phyloP scores from a whole-genome alignment of 1,284 basidiomycete species.

The Pterula multifida region DNA sequence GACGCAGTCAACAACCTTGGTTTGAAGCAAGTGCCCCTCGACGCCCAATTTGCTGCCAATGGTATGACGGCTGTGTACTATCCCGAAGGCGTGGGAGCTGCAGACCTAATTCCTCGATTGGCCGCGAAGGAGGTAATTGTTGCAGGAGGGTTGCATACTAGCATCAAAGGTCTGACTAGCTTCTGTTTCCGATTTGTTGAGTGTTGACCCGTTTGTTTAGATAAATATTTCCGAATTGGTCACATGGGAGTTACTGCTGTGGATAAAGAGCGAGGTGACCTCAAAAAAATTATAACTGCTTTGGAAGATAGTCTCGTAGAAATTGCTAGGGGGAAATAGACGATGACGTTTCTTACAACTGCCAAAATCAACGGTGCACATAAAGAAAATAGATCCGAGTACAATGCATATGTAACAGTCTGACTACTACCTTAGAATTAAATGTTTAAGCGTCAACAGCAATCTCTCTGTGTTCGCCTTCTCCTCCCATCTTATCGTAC shows the following conservation, averaged over 20 bases:
- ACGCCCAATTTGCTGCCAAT: constrained; percentile 65
- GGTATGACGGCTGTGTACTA: constrained; percentile 89
- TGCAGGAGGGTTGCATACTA: constrained; percentile 84
- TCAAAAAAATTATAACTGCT: constrained; percentile 63
- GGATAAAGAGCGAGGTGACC: constrained; percentile 57
- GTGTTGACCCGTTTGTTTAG: constrained; percentile 21
- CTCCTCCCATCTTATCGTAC: constrained; percentile 74
- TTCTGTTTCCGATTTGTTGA: constrained; percentile 14
- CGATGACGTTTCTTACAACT: no score
- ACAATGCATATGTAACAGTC: neutral
- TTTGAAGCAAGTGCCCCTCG: constrained; percentile 59
- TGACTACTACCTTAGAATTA: neutral
- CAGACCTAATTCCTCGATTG: constrained; percentile 67
- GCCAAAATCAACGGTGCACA: no score
- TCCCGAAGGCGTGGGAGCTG: constrained; percentile 63
- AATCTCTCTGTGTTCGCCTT: constrained; percentile 35
- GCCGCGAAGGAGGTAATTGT: constrained; percentile 66
- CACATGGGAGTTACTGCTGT: constrained; percentile 89
- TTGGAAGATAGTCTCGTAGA: constrained; percentile 53
- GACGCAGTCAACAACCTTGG: constrained; percentile 60
- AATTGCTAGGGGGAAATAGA: constrained; percentile 17
- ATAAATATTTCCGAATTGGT: constrained; percentile 74
- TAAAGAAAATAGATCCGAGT: neutral
- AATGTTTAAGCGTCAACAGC: neutral
- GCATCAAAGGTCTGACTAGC: constrained; percentile 75